Conservation (phyloP, 2,329 filamentous ascomycete species). For the Monosporascus sp. region DNA sequence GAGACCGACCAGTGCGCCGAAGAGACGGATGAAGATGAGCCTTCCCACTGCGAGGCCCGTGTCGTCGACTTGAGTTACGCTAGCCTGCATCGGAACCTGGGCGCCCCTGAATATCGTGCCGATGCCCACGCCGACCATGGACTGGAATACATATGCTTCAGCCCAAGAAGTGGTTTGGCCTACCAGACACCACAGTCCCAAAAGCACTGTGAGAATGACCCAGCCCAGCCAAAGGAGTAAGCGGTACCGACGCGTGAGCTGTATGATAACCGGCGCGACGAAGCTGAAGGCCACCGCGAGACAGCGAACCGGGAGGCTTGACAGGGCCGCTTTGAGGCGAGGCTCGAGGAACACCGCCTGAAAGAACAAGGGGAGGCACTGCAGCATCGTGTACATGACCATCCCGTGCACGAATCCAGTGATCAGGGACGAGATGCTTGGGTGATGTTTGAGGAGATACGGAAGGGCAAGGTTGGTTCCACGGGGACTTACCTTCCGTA, state of each 20-base stretch:
- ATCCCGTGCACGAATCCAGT: constrained; percentile 6
- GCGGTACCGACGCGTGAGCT: constrained; percentile 53
- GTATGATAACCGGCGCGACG: constrained; percentile 48
- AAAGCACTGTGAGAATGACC: constrained; percentile 49
- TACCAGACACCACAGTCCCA: constrained; percentile 34
- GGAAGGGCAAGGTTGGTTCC: constrained; percentile 32
- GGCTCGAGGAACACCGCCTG: constrained; percentile 46
- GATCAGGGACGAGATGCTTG: constrained; percentile 18
- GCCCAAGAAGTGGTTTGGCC: constrained; percentile 37
- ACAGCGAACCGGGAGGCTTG: constrained; percentile 47
- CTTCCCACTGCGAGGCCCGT: constrained; percentile 26
- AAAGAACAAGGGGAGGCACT: constrained; percentile 34
- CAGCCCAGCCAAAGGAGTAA: constrained; percentile 57
- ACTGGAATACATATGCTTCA: constrained; percentile 13
- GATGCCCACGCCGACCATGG: constrained; percentile 17
- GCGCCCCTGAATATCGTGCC: neutral
- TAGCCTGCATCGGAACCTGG: constrained; percentile 28
- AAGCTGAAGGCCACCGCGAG: constrained; percentile 59
- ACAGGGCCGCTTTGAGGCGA: constrained; percentile 48
- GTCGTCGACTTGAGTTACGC: constrained; percentile 24
- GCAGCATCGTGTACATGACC: constrained; percentile 1
- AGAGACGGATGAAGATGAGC: constrained; percentile 26
- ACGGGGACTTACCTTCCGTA: constrained; percentile 45
- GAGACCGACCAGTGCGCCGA: constrained; percentile 31
- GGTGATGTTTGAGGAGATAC: constrained; percentile 1